phyloP scores from a whole-genome alignment of 805 yeast genomes.

The Dipodascus albidus region DNA sequence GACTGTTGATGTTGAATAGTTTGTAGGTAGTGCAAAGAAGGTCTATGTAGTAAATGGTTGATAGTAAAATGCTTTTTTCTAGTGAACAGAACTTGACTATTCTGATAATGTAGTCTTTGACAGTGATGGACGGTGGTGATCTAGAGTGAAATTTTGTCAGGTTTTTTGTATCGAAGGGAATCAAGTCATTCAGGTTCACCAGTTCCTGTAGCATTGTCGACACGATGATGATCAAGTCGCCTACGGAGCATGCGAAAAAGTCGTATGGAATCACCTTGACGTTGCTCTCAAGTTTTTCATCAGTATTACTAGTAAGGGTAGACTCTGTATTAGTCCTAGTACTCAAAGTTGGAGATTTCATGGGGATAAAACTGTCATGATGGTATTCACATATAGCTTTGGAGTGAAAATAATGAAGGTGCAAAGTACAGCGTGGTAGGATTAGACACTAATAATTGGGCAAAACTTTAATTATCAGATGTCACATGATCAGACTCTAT shows the following conservation, averaged over 20 bases:
- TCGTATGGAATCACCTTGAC: conserved; percentile 31
- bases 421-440: not conserved
- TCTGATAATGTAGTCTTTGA: conserved; percentile 64
- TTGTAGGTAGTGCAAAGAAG: conserved; percentile 67
- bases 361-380: not conserved
- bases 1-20: conserved; percentile 71
- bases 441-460: not conserved
- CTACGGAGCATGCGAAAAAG: conserved; percentile 56
- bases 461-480: not conserved
- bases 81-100: conserved; percentile 74
- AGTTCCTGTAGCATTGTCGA: conserved; percentile 72
- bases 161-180: conserved; percentile 26
- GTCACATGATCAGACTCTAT: conserved; percentile 22
- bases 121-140: conserved; percentile 80
- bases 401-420: not conserved
- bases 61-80: conserved; percentile 69
- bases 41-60: conserved; percentile 86
- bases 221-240: conserved; percentile 59
- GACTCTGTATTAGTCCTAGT: conserved; percentile 1
- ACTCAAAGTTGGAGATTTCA: not conserved
- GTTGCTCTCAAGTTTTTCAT: conserved; percentile 1
- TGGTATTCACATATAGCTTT: not conserved
- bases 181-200: conserved; percentile 59
- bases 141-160: conserved; percentile 90
- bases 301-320: not conserved